Evolutionary conservation across 192 early-diverging fungal species (phyloP), one percentile per base, ranked within the genome.

Genomic region (Coemansia reversa): DNA sequence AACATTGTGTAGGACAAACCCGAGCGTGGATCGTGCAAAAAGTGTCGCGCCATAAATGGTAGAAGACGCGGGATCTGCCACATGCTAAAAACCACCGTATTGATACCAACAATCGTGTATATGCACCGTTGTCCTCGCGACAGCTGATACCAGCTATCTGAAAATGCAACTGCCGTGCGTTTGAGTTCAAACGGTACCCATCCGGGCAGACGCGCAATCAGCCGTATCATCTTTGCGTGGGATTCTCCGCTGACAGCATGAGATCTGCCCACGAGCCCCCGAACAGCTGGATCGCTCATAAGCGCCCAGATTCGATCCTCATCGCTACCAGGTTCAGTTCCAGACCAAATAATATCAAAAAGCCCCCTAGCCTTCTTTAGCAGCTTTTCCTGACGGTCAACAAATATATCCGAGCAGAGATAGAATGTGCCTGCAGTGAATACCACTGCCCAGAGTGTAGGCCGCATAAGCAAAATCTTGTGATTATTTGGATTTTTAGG

Each of bases 11-110:
- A 85, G 12, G 87, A 86, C 6, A 79, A 78, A 0, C 83, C 84
- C 2, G 84, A 83, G 5, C 83, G 71, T 8, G 94, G 91, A 33
- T 93, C 83, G 69, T 96, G 92, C 55, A 89, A 59, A 67, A 96
- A 96, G 73, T 86, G 79, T 20, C 84, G 80, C 7, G 61, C 54
- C 92, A 96, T 94, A 49, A 94, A 89, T 2, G 86, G 79, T 19
- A 71, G 51, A 23, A 90, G 60, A 0, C 83, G 72, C 22, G 84
- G 87, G 0, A 93, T 62, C 60, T 86, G 87, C 94, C 94, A 96
- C 33, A 83, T 78, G 2, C 63, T 79, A 84, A 91, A 92, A 18
- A 95, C 87, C n/a, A 84, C 73, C 1, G 82, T 67, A 54, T 94
- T 93, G 57, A 92, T 28, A n/a, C 77, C 91, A 7, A 89, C 87